Evolutionary conservation across 1,284 basidiomycete species (phyloP).

Genomic region (Cryptococcus sp.): DNA sequence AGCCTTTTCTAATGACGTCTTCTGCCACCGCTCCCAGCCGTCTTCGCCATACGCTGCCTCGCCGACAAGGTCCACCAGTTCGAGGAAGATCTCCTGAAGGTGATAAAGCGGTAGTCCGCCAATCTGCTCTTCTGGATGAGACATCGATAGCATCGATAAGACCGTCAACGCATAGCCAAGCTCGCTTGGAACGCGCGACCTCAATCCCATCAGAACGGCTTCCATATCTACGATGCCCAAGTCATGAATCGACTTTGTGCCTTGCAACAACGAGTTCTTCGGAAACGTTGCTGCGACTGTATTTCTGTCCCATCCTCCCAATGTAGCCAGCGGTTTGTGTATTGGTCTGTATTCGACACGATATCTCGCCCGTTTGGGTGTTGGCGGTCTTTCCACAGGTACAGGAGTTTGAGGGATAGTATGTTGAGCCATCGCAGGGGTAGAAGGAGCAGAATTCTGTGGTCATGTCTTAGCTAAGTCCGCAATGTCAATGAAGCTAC

Average conservation of each 20-base stretch:
- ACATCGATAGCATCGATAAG: constrained; percentile 69
- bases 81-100: constrained; percentile 80
- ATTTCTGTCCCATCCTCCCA: constrained; percentile 82
- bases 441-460: constrained; percentile 14
- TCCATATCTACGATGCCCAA: constrained; percentile 79
- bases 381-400: constrained; percentile 18
- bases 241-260: constrained; percentile 63
- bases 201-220: constrained; percentile 81
- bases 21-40: constrained; percentile 56
- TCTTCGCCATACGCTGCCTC: constrained; percentile 69
- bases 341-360: constrained; percentile 90
- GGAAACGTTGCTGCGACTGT: constrained; percentile 62
- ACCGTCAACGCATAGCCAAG: constrained; percentile 88
- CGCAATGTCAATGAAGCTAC: not conserved
- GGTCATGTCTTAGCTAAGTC: not conserved
- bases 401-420: constrained; percentile 1
- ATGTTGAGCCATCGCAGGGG: constrained; percentile 4
- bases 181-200: constrained; percentile 79
- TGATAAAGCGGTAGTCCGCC: constrained; percentile 72
- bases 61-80: constrained; percentile 81
- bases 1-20: not conserved
- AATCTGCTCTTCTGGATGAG: constrained; percentile 53
- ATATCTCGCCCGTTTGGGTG: constrained; percentile 60
- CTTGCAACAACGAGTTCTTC: constrained; percentile 61
- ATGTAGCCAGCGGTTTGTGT: constrained; percentile 71